Evolutionary conservation across 164 flowering plant genomes (phyloP).

Genomic region (Piper longum): DNA sequence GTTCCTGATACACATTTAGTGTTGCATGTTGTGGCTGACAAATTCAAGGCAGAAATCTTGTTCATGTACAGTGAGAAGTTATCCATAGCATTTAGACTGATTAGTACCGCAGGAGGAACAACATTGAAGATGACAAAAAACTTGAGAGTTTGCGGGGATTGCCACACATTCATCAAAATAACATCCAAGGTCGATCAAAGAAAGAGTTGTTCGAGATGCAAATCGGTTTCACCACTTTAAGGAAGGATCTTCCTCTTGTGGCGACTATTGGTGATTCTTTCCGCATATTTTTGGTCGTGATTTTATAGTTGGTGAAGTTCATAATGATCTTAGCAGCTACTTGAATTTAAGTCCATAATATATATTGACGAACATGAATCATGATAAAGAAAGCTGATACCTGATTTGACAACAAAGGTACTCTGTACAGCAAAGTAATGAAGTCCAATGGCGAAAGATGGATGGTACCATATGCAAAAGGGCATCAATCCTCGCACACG

Average conservation of each 20-base stretch:
- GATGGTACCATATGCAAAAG: too few species aligned
- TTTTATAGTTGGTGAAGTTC: too few species aligned
- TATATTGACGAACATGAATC: too few species aligned
- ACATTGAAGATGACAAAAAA: conserved; percentile 37
- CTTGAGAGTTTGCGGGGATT: conserved; percentile 46
- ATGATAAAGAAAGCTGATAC: too few species aligned
- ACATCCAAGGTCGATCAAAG: conserved; percentile 23
- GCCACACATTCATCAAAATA: conserved; percentile 36
- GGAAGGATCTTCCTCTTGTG: conserved; percentile 43
- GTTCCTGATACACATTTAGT: conserved; percentile 42
- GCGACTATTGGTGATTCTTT: conserved; percentile 39
- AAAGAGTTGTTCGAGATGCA: conserved; percentile 36
- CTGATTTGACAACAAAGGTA: too few species aligned
- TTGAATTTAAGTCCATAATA: too few species aligned
- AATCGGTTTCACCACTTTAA: conserved; percentile 48
- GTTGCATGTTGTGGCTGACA: conserved; percentile 50
- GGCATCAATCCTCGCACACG: too few species aligned
- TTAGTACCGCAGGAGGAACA: conserved; percentile 21
- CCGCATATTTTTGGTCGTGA: too few species aligned
- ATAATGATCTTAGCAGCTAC: too few species aligned
- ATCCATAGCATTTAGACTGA: conserved; percentile 41
- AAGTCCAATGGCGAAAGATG: too few species aligned
- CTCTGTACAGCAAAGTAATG: too few species aligned
- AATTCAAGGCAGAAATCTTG: conserved; percentile 28
- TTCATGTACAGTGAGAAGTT: conserved; percentile 41